Evolutionary conservation across 192 early-diverging fungal species (phyloP).

Genomic region (Coemansia sp.): DNA sequence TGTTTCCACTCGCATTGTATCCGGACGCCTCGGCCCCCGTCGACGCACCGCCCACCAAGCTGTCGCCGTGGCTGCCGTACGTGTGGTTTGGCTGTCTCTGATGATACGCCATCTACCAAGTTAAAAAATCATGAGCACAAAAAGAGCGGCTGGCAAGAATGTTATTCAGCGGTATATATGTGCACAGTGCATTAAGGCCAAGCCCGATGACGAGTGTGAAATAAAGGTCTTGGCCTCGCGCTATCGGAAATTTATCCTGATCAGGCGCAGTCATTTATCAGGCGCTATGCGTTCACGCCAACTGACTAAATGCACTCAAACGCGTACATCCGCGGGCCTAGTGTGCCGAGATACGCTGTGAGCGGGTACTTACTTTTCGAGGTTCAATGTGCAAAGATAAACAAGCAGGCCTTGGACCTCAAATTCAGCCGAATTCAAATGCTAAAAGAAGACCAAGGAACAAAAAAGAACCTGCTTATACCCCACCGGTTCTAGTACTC

Average conservation of each 20-base stretch:
- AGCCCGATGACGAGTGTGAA: constrained; percentile 6
- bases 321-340: too few relatives aligned
- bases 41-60: background rate
- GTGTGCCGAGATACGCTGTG: too few relatives aligned
- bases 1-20: background rate
- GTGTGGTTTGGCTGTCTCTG: constrained; percentile 10
- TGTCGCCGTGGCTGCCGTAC: constrained; percentile 1
- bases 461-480: background rate
- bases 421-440: background rate
- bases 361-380: too few relatives aligned
- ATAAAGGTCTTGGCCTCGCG: background rate
- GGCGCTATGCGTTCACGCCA: background rate
- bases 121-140: background rate
- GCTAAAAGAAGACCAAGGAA: background rate
- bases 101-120: constrained; percentile 21
- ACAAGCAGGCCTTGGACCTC: background rate
- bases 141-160: background rate
- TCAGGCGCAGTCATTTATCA: constrained; percentile 8
- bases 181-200: constrained; percentile 4
- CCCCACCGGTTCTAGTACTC: background rate
- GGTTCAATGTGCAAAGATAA: too few relatives aligned
- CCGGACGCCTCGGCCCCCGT: background rate
- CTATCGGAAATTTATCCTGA: constrained; percentile 10
- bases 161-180: background rate
- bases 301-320: too few relatives aligned